Evolutionary conservation across 2,329 filamentous ascomycete genomes (phyloP).

Genomic region (Alternaria atra): DNA sequence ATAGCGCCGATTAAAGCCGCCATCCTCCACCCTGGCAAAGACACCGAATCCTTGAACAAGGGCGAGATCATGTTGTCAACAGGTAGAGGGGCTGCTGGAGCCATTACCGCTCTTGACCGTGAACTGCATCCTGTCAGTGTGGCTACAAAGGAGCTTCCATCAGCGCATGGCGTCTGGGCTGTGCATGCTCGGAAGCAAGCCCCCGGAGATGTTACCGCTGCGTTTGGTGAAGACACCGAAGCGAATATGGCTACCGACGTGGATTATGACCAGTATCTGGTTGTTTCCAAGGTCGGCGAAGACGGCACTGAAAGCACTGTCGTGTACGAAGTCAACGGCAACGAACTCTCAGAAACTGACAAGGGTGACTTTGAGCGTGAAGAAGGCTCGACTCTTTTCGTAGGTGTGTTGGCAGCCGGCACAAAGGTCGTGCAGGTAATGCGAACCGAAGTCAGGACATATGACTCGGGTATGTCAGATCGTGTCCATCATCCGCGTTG

Average conservation of each 20-base stretch:
- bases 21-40: conserved; percentile 64
- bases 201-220: conserved; percentile 64
- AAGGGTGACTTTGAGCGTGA: conserved; percentile 92
- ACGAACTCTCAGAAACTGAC: conserved; percentile 76
- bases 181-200: conserved; percentile 73
- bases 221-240: conserved; percentile 55
- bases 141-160: conserved; percentile 74
- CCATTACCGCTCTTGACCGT: conserved; percentile 78
- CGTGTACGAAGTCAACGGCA: conserved; percentile 77
- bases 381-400: conserved; percentile 85
- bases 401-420: conserved; percentile 81
- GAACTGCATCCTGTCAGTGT: conserved; percentile 78
- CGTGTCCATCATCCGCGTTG: background rate
- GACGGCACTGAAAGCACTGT: conserved; percentile 78
- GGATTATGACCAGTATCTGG: conserved; percentile 80
- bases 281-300: conserved; percentile 75
- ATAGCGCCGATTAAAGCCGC: conserved; percentile 82
- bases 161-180: conserved; percentile 82
- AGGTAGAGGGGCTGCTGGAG: conserved; percentile 72
- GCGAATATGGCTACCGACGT: conserved; percentile 57
- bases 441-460: conserved; percentile 85
- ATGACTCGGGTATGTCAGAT: conserved; percentile 78
- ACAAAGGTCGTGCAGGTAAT: conserved; percentile 87
- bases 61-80: conserved; percentile 65
- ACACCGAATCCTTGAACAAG: conserved; percentile 33